phyloP scores from a whole-genome alignment of 2,329 filamentous ascomycete species.

The Aspergillus udagawae region DNA sequence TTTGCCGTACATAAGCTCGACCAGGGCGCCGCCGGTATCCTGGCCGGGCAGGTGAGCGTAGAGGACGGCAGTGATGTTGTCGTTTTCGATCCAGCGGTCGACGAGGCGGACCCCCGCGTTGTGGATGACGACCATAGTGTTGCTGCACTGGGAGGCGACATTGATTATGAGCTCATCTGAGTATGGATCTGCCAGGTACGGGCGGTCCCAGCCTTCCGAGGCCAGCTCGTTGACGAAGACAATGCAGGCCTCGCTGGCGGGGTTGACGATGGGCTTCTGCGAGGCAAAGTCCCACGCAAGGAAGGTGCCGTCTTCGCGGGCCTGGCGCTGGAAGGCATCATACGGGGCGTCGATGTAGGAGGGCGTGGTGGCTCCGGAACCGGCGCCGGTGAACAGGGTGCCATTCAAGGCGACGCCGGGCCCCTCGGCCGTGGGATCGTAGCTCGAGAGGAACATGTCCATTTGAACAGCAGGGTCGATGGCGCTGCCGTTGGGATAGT shows the following conservation, averaged over 20 bases:
- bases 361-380: conserved; percentile 48
- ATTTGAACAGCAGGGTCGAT: conserved; percentile 8
- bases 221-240: conserved; percentile 56
- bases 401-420: conserved; percentile 42
- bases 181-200: conserved; percentile 26
- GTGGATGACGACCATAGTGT: conserved; percentile 62
- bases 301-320: conserved; percentile 53
- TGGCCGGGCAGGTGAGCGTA: conserved; percentile 62
- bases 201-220: conserved; percentile 33
- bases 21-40: conserved; percentile 54
- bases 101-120: conserved; percentile 59
- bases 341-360: conserved; percentile 51
- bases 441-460: conserved; percentile 17
- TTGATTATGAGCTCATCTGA: conserved; percentile 54
- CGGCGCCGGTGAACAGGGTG: conserved; percentile 46
- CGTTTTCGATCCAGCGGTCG: conserved; percentile 53
- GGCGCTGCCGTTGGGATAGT: conserved; percentile 9
- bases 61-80: conserved; percentile 60
- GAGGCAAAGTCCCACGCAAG: conserved; percentile 58
- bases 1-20: conserved; percentile 55
- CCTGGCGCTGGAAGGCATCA: conserved; percentile 51
- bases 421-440: conserved; percentile 17
- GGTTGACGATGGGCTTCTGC: conserved; percentile 46
- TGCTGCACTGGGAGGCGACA: conserved; percentile 57
- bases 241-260: conserved; percentile 29